Conservation (phyloP, 2,329 filamentous ascomycete genomes). For the Piedraia hortae region DNA sequence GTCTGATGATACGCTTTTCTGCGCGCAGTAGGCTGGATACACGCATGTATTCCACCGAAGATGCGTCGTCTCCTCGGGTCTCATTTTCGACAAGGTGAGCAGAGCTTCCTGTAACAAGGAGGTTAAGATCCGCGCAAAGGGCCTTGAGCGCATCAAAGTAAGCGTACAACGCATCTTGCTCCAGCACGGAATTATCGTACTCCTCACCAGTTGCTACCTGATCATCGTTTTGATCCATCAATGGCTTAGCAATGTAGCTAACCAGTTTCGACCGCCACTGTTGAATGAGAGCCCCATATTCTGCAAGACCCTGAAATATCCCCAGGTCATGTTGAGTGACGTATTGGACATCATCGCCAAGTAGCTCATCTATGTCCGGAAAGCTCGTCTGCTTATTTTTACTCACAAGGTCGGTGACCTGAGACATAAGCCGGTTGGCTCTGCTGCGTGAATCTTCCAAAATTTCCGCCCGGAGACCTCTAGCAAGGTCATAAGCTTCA, state of each 20-base stretch:
- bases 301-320: conserved; percentile 47
- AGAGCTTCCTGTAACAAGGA: conserved; percentile 46
- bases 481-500: conserved; percentile 50
- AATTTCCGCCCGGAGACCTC: conserved; percentile 49
- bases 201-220: conserved; percentile 57
- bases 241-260: conserved; percentile 39
- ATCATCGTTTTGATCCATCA: conserved; percentile 56
- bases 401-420: conserved; percentile 19
- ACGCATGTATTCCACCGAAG: conserved; percentile 16
- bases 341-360: no score
- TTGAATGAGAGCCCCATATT: conserved; percentile 39
- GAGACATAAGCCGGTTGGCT: conserved; percentile 35
- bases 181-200: conserved; percentile 61
- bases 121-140: conserved; percentile 50
- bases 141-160: conserved; percentile 57
- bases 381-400: conserved; percentile 27
- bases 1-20: conserved; percentile 25
- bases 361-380: conserved; percentile 19
- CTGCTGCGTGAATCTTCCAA: conserved; percentile 30
- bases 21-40: conserved; percentile 19
- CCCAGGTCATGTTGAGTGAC: no score
- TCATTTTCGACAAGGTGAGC: conserved; percentile 54
- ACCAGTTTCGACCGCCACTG: conserved; percentile 50
- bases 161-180: conserved; percentile 68
- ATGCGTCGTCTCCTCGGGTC: conserved; percentile 23